Conservation (phyloP, 2,329 filamentous ascomycete genomes). For the Didymella segeticola region DNA sequence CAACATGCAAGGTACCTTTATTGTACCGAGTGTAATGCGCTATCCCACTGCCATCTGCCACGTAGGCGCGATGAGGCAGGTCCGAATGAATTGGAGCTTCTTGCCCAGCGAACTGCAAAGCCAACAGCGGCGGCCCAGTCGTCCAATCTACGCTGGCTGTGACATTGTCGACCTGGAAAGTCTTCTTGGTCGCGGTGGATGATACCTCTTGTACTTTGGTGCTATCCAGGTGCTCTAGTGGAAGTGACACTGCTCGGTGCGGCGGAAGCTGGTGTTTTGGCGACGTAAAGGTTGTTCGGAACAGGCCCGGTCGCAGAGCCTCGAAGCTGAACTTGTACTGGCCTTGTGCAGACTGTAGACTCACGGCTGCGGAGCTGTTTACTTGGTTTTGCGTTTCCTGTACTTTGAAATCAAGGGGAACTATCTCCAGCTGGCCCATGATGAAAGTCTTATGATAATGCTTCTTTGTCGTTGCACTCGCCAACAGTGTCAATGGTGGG, state of each 20-base stretch:
- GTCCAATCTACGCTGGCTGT: constrained; percentile 66
- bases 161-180: constrained; percentile 58
- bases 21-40: constrained; percentile 71
- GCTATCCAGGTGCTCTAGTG: constrained; percentile 47
- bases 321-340: constrained; percentile 68
- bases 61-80: constrained; percentile 70
- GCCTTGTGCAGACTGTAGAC: constrained; percentile 54
- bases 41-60: constrained; percentile 65
- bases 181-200: constrained; percentile 45
- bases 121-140: constrained; percentile 62
- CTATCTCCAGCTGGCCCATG: constrained; percentile 60
- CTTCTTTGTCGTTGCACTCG: neutral
- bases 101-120: constrained; percentile 59
- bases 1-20: constrained; percentile 68
- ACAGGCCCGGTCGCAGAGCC: constrained; percentile 66
- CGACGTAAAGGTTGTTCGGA: constrained; percentile 72
- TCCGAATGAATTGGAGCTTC: constrained; percentile 66
- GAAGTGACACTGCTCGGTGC: constrained; percentile 65
- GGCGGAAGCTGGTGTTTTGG: constrained; percentile 68
- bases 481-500: neutral
- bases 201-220: constrained; percentile 25
- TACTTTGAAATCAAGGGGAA: constrained; percentile 47
- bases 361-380: constrained; percentile 35
- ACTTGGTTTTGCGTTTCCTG: constrained; percentile 28
- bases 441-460: constrained; percentile 13